These are phyloP conservation scores for Annona cherimola DNA, from an alignment of 164 flowering plant species.

Conservation along the genomic window DNA sequence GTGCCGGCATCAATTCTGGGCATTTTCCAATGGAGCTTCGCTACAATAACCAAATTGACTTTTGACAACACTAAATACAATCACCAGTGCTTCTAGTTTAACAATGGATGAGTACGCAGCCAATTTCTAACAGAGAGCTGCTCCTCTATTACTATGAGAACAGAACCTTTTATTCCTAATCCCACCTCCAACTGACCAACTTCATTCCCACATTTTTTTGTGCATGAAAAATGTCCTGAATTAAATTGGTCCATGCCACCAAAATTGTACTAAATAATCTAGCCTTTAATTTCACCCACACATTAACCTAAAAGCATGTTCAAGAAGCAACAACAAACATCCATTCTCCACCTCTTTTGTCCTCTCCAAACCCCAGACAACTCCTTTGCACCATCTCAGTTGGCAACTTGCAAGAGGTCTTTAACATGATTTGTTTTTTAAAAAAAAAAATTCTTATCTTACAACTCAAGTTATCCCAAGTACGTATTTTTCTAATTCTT, in stretches of 20 bases:
- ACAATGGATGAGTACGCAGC: background rate
- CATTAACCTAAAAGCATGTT: background rate
- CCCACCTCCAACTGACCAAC: background rate
- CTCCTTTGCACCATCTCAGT: too few species aligned
- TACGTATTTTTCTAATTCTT: too few species aligned
- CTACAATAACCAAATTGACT: background rate
- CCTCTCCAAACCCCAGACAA: too few species aligned
- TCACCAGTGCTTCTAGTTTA: background rate
- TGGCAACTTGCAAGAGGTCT: too few species aligned
- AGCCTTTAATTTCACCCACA: background rate
- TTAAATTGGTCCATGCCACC: background rate
- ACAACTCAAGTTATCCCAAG: too few species aligned
- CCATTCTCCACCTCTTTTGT: background rate
- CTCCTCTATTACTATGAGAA: background rate
- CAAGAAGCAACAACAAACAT: background rate
- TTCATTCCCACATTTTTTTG: background rate
- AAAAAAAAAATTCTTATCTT: too few species aligned
- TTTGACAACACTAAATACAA: background rate
- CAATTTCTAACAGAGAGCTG: background rate
- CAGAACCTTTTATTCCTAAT: background rate
- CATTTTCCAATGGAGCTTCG: background rate
- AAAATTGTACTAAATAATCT: background rate
- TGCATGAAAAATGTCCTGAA: background rate
- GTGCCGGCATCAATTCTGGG: background rate
- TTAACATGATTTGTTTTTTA: too few species aligned